Conservation (phyloP, 768 basidiomycete species). For the Tephrocybe sp. region DNA sequence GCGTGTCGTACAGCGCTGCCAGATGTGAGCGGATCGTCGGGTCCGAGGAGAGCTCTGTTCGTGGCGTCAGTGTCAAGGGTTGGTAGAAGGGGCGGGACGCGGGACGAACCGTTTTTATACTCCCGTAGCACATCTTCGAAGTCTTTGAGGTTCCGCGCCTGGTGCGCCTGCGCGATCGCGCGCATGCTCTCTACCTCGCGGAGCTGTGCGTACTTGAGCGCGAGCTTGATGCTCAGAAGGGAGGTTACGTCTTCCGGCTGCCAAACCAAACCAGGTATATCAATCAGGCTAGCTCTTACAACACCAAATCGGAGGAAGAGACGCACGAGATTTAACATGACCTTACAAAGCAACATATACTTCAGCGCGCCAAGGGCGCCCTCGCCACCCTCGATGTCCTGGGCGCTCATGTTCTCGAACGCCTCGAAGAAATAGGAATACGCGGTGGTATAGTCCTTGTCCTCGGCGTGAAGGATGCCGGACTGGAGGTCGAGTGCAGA, state of each 20-base stretch:
- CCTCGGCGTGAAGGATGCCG: conserved; percentile 90
- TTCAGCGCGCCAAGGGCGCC: conserved; percentile 84
- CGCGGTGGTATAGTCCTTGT: conserved; percentile 96
- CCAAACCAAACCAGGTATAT: background rate
- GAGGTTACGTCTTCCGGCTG: conserved; percentile 94
- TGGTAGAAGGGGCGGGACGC: background rate
- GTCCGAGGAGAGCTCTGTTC: conserved; percentile 88
- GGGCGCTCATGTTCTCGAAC: conserved; percentile 83
- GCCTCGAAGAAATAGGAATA: conserved; percentile 98
- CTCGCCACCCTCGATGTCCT: conserved; percentile 51
- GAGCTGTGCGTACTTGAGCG: conserved; percentile 81
- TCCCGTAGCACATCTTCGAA: conserved; percentile 88
- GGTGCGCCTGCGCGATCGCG: conserved; percentile 91
- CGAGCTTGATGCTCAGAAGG: conserved; percentile 83
- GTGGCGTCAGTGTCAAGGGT: background rate
- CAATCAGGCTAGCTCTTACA: background rate
- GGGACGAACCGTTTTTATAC: conserved; percentile 66
- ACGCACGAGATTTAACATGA: conserved; percentile 93
- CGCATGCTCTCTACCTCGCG: conserved; percentile 96
- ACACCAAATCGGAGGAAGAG: background rate
- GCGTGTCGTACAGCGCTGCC: conserved; percentile 90
- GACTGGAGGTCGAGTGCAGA: conserved; percentile 52
- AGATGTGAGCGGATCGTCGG: conserved; percentile 95
- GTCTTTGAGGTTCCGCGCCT: conserved; percentile 83
- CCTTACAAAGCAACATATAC: conserved; percentile 97